phyloP scores from a whole-genome alignment of 78 protist species.

The Dictyostelium capitatum region DNA sequence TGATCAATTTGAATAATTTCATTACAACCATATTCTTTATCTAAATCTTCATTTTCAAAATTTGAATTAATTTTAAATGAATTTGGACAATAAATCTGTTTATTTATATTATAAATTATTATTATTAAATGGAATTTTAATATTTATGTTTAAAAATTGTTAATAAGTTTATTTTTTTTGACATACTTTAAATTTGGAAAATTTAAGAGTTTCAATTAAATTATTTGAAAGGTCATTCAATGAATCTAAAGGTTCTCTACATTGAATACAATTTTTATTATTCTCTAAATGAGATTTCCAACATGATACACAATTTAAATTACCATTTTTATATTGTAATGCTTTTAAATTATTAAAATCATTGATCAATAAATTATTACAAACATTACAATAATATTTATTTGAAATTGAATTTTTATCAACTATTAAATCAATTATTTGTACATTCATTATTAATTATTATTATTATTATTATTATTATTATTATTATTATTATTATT shows the following conservation, averaged over 20 bases:
- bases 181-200: not conserved
- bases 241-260: not conserved
- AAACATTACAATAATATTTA: not conserved
- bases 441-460: not conserved
- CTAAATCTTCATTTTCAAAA: not conserved
- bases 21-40: not conserved
- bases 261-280: conserved; percentile 1
- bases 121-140: too few relatives aligned
- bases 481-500: not conserved
- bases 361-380: not conserved
- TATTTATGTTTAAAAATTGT: too few relatives aligned
- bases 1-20: not conserved
- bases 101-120: too few relatives aligned
- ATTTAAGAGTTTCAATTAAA: conserved; percentile 11
- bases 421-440: not conserved
- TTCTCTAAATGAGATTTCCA: conserved; percentile 1
- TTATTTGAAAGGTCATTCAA: not conserved
- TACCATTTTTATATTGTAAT: conserved; percentile 5
- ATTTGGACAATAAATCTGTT: conserved; percentile 1
- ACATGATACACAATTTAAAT: not conserved
- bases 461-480: not conserved
- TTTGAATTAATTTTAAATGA: not conserved
- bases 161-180: too few relatives aligned
- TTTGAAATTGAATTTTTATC: not conserved
- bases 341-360: not conserved